Percentiles rank a stretch among this genome's conserved stretches.
phyloP scores from a whole-genome alignment of 179 eudicot species.

The Corrigiola litoralis region DNA sequence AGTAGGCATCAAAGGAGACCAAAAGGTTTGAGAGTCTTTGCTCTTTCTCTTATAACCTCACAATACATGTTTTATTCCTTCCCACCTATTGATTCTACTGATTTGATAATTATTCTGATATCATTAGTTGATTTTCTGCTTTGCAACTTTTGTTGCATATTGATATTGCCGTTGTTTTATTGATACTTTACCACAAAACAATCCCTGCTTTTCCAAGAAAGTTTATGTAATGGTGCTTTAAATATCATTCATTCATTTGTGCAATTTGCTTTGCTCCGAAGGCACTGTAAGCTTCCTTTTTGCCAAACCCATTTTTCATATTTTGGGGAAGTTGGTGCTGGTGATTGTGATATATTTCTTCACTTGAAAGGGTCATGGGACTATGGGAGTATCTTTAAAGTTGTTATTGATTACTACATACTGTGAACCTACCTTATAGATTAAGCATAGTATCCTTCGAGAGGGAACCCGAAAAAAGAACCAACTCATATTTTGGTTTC shows the following conservation, averaged over 20 bases:
- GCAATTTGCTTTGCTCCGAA: conserved; percentile 19
- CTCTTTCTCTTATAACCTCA: conserved; percentile 9
- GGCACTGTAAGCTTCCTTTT: conserved; percentile 9
- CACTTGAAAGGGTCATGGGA: conserved; percentile 11
- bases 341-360: conserved; percentile 25
- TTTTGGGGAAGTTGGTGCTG: conserved; percentile 3
- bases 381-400: conserved; percentile 6
- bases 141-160: background rate
- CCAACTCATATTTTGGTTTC: no score
- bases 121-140: background rate
- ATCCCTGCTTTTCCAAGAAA: conserved; percentile 18
- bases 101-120: conserved; percentile 11
- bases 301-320: background rate
- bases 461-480: background rate
- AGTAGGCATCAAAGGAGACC: conserved; percentile 28
- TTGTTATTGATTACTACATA: background rate
- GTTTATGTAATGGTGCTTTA: conserved; percentile 6
- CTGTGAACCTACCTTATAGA: conserved; percentile 5
- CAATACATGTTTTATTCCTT: conserved; percentile 21
- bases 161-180: conserved; percentile 1
- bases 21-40: conserved; percentile 26
- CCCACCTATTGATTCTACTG: conserved; percentile 7
- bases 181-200: conserved; percentile 13
- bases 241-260: conserved; percentile 1
- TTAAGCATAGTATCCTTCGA: conserved; percentile 11